Percentiles rank a stretch among this genome's conserved stretches.
Evolutionary conservation across 1,284 basidiomycete genomes (phyloP).

Genomic region (Marasmius fiardii): DNA sequence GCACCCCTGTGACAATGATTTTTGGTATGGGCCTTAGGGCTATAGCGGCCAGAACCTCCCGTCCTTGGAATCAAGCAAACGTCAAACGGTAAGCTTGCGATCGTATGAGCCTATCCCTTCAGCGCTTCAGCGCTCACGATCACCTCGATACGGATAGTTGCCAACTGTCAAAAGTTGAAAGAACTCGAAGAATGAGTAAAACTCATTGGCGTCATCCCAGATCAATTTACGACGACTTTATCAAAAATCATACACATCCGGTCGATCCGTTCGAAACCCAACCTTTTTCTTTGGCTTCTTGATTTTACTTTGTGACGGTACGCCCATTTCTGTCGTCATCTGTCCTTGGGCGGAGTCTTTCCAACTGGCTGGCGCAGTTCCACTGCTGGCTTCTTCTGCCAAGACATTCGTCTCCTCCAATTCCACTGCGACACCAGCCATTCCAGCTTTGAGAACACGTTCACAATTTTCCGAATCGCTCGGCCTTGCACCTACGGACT

Average conservation of each 20-base stretch:
- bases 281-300: conserved; percentile 65
- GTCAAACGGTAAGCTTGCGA: too few species aligned
- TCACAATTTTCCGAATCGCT: neutral
- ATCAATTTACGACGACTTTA: neutral
- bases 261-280: conserved; percentile 63
- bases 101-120: neutral
- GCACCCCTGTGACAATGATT: too few species aligned
- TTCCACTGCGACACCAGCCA: conserved; percentile 23
- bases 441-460: conserved; percentile 1
- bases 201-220: neutral
- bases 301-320: conserved; percentile 23
- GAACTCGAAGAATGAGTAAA: too few species aligned
- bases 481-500: neutral
- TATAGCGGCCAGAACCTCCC: too few species aligned
- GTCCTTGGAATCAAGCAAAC: too few species aligned
- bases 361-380: conserved; percentile 4
- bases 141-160: neutral
- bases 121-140: neutral
- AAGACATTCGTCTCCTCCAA: conserved; percentile 18
- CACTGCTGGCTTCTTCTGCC: neutral
- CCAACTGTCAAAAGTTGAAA: neutral
- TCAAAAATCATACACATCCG: conserved; percentile 62
- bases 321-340: conserved; percentile 1
- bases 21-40: too few species aligned
- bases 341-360: neutral